Base-by-base conservation (phyloP, 2,329 filamentous ascomycete genomes). In the Laburnicola sp. region DNA sequence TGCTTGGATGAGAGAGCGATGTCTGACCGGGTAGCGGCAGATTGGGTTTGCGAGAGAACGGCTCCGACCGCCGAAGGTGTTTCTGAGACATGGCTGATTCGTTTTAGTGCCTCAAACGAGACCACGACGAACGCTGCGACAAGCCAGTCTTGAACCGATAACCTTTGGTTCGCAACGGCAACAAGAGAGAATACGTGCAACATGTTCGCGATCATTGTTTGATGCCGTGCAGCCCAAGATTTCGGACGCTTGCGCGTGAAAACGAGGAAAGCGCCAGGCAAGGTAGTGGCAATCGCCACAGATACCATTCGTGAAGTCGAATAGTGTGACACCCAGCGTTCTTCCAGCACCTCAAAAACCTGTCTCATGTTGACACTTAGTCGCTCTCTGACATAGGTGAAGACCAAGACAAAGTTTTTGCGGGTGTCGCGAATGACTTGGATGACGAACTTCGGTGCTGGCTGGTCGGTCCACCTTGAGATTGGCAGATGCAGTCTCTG, bases 91-190 rank as follows among this genome's bases (percentile, higher is more conserved):
- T 38, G 47, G 47, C 51, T 48, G 16, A 50, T 51, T 34, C 53
- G 54, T 54, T 65, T 63, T 53, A 66, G 64, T 53, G 61, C 59
- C 53, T 70, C 66, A 48, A 69, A 69, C 50, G 58, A 62, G 37
- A 63, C 62, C 65, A 70, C 68, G 57, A 69, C 64, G 53, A 69
- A 57, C 32, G 61, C 56, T 35, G 59, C 54, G 22, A 64, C 57
- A 26, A 68, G 36, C 45, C 65, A 49, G 51, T 69, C 61, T 40
- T 57, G 51, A 27, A 57, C 48, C 10, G 56, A 57, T 31, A 59
- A 25, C 35, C 38, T 48, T 37, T 64, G 60, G 41, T 59, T 56
- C 28, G 56, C 60, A 48, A 65, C 56, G 43, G 59, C 63, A 25
- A 56, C 54, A 32, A 68, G 52, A 9, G 60, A 59, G 26, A 65